These are phyloP conservation scores for Canna indica DNA, from an alignment of 176 grass and related monocot species.

Conservation along the genomic window DNA sequence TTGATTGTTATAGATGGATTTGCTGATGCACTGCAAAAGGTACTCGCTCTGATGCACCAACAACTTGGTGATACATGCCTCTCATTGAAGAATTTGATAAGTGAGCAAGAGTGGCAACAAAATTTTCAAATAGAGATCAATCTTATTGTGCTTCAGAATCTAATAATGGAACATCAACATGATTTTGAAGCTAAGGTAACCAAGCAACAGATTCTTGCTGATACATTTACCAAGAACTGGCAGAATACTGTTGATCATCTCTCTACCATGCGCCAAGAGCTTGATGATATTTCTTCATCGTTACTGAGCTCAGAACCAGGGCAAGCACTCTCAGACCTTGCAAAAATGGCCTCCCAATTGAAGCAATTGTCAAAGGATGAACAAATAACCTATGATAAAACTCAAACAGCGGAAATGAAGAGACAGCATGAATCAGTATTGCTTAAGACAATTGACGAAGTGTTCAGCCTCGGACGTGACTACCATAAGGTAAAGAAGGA, in stretches of 20 bases:
- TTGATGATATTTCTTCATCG: slow-evolving; percentile 39
- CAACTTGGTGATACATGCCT: not conserved
- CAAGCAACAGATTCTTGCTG: slow-evolving; percentile 9
- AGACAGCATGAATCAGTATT: slow-evolving; percentile 38
- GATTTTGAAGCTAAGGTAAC: slow-evolving; percentile 14
- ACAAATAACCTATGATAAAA: slow-evolving; percentile 36
- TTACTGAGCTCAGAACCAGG: slow-evolving; percentile 44
- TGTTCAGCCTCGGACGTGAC: slow-evolving; percentile 38
- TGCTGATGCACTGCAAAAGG: slow-evolving; percentile 4
- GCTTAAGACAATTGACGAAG: slow-evolving; percentile 31
- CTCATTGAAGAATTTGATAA: not conserved
- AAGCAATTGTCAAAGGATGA: slow-evolving; percentile 25
- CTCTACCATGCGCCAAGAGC: slow-evolving; percentile 36
- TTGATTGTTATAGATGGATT: slow-evolving; percentile 5
- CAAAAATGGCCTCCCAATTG: slow-evolving; percentile 8
- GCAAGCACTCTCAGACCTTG: slow-evolving; percentile 20
- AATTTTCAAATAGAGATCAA: slow-evolving; percentile 3
- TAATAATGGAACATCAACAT: slow-evolving; percentile 5
- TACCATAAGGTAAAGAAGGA: slow-evolving; percentile 40
- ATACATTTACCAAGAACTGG: slow-evolving; percentile 20
- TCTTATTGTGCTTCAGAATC: not conserved
- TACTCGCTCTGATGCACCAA: not conserved
- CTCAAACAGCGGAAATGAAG: slow-evolving; percentile 40
- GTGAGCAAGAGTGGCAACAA: slow-evolving; percentile 5
- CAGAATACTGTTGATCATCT: slow-evolving; percentile 37